Conservation (phyloP, 2,329 filamentous ascomycete species). For the Dichotomopilus funicola region DNA sequence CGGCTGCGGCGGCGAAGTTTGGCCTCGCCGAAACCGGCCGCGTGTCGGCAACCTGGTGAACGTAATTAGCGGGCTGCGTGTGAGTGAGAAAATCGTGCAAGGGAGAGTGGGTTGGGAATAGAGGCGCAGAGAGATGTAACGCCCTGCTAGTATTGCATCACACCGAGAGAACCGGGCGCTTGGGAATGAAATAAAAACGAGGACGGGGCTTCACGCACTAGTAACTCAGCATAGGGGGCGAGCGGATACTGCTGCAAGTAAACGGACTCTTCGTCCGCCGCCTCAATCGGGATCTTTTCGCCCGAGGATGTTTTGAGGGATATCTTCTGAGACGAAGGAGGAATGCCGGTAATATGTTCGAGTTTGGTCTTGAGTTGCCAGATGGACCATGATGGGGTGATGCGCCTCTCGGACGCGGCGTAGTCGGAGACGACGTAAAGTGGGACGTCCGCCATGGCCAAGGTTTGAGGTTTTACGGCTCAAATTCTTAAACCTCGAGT, state of each 20-base stretch:
- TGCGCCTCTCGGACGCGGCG: slow-evolving; percentile 76
- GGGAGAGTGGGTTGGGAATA: too few relatives aligned
- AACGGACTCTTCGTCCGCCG: slow-evolving; percentile 64
- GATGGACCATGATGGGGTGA: slow-evolving; percentile 89
- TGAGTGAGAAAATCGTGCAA: neutral
- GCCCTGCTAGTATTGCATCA: too few relatives aligned
- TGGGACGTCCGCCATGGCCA: slow-evolving; percentile 62
- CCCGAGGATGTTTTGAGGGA: slow-evolving; percentile 59
- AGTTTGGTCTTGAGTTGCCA: slow-evolving; percentile 77
- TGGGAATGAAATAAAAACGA: too few relatives aligned
- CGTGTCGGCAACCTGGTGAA: slow-evolving; percentile 64
- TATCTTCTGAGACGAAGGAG: slow-evolving; percentile 70
- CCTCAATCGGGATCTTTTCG: slow-evolving; percentile 58
- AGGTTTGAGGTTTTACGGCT: neutral
- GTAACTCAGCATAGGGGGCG: slow-evolving; percentile 68
- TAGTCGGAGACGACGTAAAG: slow-evolving; percentile 70
- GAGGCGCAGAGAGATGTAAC: too few relatives aligned
- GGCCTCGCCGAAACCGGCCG: slow-evolving; percentile 68
- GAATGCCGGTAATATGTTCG: slow-evolving; percentile 88
- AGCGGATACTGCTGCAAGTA: slow-evolving; percentile 60
- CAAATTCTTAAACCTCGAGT: neutral
- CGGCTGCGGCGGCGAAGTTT: slow-evolving; percentile 74
- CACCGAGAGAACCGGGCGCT: too few relatives aligned
- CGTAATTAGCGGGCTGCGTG: neutral
- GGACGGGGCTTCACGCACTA: slow-evolving; percentile 48